These are phyloP conservation scores for Cymbidium sinense DNA, from an alignment of 106 monocot genomes.

Conservation along the genomic window DNA sequence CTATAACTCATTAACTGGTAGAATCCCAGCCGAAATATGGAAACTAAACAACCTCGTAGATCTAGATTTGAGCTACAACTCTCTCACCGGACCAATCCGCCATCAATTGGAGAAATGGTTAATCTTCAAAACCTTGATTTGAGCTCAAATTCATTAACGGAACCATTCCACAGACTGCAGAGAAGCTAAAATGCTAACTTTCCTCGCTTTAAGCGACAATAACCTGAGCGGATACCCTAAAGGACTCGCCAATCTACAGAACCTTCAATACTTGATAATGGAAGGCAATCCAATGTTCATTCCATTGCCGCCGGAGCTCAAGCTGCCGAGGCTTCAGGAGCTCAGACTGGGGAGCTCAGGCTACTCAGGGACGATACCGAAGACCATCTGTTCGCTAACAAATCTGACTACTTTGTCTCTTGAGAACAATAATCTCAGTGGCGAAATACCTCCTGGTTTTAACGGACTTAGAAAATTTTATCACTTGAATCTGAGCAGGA, in stretches of 20 bases:
- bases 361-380: conserved; percentile 62
- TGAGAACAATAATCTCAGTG: conserved; percentile 63
- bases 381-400: conserved; percentile 35
- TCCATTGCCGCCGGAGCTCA: conserved; percentile 52
- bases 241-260: conserved; percentile 43
- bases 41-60: conserved; percentile 32
- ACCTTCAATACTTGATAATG: conserved; percentile 79
- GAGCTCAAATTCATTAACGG: conserved; percentile 63
- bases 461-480: conserved; percentile 46
- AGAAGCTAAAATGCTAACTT: conserved; percentile 34
- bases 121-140: conserved; percentile 81
- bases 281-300: conserved; percentile 63
- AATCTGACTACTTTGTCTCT: conserved; percentile 73
- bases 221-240: conserved; percentile 50
- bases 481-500: conserved; percentile 83
- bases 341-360: conserved; percentile 76
- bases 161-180: conserved; percentile 44
- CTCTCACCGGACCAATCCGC: conserved; percentile 48
- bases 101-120: conserved; percentile 43
- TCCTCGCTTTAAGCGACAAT: conserved; percentile 74
- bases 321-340: conserved; percentile 62
- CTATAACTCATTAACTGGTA: conserved; percentile 66
- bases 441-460: conserved; percentile 47
- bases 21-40: conserved; percentile 40
- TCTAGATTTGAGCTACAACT: conserved; percentile 86